phyloP scores from a whole-genome alignment of 78 protist species.

The slime mould (Dictyostelium discoideum) region DNA sequence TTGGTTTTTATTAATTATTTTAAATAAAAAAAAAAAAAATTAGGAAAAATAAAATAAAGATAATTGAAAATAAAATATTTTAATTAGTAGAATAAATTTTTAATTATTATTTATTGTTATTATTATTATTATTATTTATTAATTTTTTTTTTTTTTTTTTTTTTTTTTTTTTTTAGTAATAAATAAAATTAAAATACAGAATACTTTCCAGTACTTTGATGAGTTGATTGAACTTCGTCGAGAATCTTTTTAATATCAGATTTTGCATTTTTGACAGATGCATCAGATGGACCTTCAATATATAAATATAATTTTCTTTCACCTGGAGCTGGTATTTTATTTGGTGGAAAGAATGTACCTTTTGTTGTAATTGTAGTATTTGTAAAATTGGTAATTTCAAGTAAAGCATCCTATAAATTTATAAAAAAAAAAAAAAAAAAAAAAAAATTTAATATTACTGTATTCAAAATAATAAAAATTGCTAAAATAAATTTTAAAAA shows the following conservation, averaged over 20 bases:
- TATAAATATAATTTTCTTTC: slow-evolving; percentile 89
- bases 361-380: slow-evolving; percentile 83
- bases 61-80: too few species aligned
- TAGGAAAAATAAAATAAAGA: too few species aligned
- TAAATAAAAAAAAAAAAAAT: too few species aligned
- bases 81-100: too few species aligned
- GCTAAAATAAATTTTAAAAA: neutral
- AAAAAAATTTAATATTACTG: neutral
- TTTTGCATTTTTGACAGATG: slow-evolving; percentile 77
- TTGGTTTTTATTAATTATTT: too few species aligned
- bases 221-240: slow-evolving; percentile 61
- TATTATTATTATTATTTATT: neutral
- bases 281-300: slow-evolving; percentile 88
- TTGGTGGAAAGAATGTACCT: slow-evolving; percentile 89
- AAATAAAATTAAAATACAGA: slow-evolving; percentile 6
- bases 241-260: slow-evolving; percentile 81
- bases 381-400: slow-evolving; percentile 73
- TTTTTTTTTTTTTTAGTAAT: neutral
- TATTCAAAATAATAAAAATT: neutral
- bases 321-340: slow-evolving; percentile 78
- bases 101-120: neutral
- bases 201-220: slow-evolving; percentile 7
- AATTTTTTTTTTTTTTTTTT: neutral
- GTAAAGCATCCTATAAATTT: slow-evolving; percentile 51
- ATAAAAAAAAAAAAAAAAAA: neutral